Conservation (phyloP, 257 asterid species). For the Mitragyna speciosa region DNA sequence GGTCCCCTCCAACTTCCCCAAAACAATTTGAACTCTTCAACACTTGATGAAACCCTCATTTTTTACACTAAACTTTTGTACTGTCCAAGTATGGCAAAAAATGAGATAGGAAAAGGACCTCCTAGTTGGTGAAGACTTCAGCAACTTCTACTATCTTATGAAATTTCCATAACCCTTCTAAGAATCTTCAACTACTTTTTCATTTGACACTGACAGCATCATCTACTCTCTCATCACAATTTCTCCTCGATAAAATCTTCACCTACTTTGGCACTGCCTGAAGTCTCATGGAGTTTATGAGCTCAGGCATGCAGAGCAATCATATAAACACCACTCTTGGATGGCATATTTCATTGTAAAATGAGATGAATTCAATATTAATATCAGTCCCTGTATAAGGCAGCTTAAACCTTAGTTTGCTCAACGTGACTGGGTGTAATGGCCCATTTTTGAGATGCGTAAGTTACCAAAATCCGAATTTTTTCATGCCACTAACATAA, state of each 20-base stretch:
- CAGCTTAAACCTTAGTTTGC: not conserved
- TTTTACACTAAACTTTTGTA: not conserved
- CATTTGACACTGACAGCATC: not conserved
- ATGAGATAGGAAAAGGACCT: not conserved
- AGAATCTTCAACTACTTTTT: not conserved
- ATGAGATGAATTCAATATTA: not conserved
- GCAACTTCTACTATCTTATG: not conserved
- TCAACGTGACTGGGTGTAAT: not conserved
- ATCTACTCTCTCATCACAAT: not conserved
- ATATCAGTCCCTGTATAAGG: not conserved
- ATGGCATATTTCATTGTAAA: not conserved
- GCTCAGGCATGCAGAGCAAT: not conserved
- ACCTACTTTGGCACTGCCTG: not conserved
- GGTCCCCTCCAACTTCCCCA: not conserved
- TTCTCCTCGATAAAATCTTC: not conserved
- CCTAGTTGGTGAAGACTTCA: not conserved
- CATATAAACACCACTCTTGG: not conserved
- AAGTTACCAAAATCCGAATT: not conserved
- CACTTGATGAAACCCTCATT: not conserved
- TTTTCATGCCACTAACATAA: not conserved
- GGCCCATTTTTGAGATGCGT: not conserved
- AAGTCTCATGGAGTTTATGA: not conserved
- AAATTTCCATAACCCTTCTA: not conserved
- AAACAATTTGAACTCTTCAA: not conserved
- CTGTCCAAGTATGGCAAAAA: not conserved